Base-by-base conservation (phyloP, 1,139 yeast species). In the Geotrichum aggregatum region DNA sequence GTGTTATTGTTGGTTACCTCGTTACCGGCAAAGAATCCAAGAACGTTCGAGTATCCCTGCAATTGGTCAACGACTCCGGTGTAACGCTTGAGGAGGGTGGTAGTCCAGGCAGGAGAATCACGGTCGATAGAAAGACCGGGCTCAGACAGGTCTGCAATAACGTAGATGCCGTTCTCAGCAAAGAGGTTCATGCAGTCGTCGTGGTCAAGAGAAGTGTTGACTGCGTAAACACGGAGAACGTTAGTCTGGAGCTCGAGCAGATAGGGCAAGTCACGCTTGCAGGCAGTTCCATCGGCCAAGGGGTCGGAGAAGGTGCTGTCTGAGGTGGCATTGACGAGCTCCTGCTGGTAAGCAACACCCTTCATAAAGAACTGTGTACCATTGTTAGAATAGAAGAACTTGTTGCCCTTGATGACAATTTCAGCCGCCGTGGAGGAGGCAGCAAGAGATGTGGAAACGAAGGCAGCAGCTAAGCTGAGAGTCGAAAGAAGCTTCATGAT, bases 21-120 rank as follows among this genome's bases (percentile, higher is more conserved):
- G 71, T 92, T 92, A 3, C 97, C 98, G 3, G 97, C 96, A 70
- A 92, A 88, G 70, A 86, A 91, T 0, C 95, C 98, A 52, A 92
- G 74, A 0, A 95, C 85, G 70, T 92, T 92, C 68, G 87, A 82
- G 70, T 87, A 92, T 48, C 75, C 73, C 34, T 91, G 76, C 68
- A 92, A 89, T 56, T 86, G 87, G 57, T 88, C 89, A 38, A 91
- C 80, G 14, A 89, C 86, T 57, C 80, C 82, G 65, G 79, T 56
- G 75, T 78, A 52, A 79, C 71, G 55, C 58, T 64, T n/a, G 59
- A 61, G 34, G 61, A 66, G 49, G 66, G 81, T 83, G 79, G 92
- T 88, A 18, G 83, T 71, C 42, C 67, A 65, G 3, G 70, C 75
- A 1, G 97, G 97, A 62, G 87, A 92, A 62, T 83, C 83, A 59